These are phyloP conservation scores for Cucumis sativus DNA, from an alignment of 306 rosid species.

Conservation along the genomic window DNA sequence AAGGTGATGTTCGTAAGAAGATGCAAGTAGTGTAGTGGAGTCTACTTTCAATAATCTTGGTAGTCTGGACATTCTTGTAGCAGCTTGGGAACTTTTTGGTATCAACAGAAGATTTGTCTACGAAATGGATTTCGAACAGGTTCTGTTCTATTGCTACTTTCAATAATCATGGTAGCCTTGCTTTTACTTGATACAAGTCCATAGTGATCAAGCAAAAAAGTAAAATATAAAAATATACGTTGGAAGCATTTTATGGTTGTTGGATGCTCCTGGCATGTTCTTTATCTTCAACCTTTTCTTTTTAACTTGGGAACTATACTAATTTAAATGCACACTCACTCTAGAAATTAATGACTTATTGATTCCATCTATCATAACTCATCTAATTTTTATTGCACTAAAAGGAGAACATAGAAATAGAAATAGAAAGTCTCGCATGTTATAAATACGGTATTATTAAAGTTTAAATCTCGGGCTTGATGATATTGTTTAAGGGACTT, in stretches of 20 bases:
- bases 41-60: slow-evolving; percentile 64
- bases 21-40: slow-evolving; percentile 58
- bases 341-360: neutral
- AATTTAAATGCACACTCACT: neutral
- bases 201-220: neutral
- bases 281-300: neutral
- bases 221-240: neutral
- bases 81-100: slow-evolving; percentile 81
- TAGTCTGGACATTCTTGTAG: slow-evolving; percentile 67
- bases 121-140: slow-evolving; percentile 89
- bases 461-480: neutral
- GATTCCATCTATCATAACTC: neutral
- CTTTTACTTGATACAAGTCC: neutral
- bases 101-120: slow-evolving; percentile 78
- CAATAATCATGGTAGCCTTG: neutral
- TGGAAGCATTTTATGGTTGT: neutral
- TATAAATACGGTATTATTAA: neutral
- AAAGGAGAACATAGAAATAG: neutral
- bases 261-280: neutral
- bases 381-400: neutral
- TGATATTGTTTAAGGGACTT: neutral
- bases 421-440: neutral
- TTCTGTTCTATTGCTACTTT: slow-evolving; percentile 2
- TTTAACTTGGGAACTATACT: neutral
- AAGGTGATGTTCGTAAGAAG: slow-evolving; percentile 91